These are phyloP conservation scores for Mycena galopus DNA, from an alignment of 768 basidiomycete species.

Conservation along the genomic window DNA sequence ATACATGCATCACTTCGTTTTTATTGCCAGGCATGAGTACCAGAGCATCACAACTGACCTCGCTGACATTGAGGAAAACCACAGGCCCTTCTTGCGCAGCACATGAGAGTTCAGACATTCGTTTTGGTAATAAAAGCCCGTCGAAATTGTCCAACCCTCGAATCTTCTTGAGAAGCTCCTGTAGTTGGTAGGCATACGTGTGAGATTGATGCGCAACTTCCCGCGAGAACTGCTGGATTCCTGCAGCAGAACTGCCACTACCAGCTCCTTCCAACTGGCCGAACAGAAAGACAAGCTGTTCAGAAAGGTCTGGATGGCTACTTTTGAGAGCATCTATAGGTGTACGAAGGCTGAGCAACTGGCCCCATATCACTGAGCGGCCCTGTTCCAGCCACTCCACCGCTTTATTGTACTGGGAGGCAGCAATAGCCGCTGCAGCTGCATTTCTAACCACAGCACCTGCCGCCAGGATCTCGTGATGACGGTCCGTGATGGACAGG, in stretches of 20 bases:
- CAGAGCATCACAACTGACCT: conserved; percentile 49
- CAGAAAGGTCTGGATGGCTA: conserved; percentile 39
- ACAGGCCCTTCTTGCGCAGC: conserved; percentile 47
- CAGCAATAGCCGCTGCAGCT: conserved; percentile 10
- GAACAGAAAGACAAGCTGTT: too few relatives aligned
- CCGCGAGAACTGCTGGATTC: not conserved
- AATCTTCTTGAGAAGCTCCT: not conserved
- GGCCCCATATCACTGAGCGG: conserved; percentile 38
- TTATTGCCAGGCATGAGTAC: conserved; percentile 1
- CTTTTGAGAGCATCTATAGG: conserved; percentile 35
- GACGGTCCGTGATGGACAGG: not conserved
- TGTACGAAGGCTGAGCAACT: conserved; percentile 37
- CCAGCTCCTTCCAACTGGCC: not conserved
- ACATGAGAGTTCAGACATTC: conserved; percentile 34
- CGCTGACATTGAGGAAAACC: conserved; percentile 52
- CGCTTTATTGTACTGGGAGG: not conserved
- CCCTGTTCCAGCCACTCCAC: conserved; percentile 30
- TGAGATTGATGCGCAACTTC: not conserved
- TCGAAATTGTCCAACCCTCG: conserved; percentile 43
- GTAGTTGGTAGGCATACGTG: not conserved
- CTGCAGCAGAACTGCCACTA: too few relatives aligned
- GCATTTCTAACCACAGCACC: conserved; percentile 1
- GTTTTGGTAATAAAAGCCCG: too few relatives aligned
- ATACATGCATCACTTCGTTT: not conserved
- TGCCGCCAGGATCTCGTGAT: not conserved